Base-by-base conservation (phyloP, 345 rosid genomes). In the Kandelia obovata region DNA sequence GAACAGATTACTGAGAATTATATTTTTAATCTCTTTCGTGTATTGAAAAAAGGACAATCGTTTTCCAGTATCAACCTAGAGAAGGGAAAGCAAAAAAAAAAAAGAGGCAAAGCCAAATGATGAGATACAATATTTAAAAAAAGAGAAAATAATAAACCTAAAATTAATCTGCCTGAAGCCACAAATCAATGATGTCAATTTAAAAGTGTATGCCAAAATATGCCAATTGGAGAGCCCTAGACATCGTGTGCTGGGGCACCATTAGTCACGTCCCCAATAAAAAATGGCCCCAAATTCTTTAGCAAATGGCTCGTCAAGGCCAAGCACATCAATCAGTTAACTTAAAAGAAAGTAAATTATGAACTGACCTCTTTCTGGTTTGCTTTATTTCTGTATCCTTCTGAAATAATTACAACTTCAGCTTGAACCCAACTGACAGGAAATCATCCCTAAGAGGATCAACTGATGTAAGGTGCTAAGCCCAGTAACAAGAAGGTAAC, bases 401-500 rank as follows among this genome's bases (percentile, higher is more conserved):
- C 60, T 51, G 53, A 62, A 43, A 35, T 60, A 64, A 46, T 53
- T 67, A 86, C 66, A 88, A 72, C 73, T 80, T 83, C 77, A 88
- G 64, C 56, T 86, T 86, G 77, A 88, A 88, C 19, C 89, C 91
- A 43, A 77, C 74, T 0, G 89, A 86, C 55, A 88, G 53, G 73
- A 86, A 89, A 76, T 76, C 85, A 72, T 82, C 84, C 81, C 94
- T 89, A 80, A 55, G 17, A 66, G 19, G 59, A 72, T 64, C 15
- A 59, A 34, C 47, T 20, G 55, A 61, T 10, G 16, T 16, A 35
- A 66, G 49, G 31, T 53, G 2, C 47, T 2, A 21, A 31, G 49
- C 27, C 27, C 16, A 53, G n/a, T 6, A 23, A n/a, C 21, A 16
- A 56, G 23, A 55, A 23, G 15, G 26, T 21, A 39, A 26, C 35